Base-by-base conservation (phyloP, 1,284 basidiomycete species). In the Veloboletus limbatus region DNA sequence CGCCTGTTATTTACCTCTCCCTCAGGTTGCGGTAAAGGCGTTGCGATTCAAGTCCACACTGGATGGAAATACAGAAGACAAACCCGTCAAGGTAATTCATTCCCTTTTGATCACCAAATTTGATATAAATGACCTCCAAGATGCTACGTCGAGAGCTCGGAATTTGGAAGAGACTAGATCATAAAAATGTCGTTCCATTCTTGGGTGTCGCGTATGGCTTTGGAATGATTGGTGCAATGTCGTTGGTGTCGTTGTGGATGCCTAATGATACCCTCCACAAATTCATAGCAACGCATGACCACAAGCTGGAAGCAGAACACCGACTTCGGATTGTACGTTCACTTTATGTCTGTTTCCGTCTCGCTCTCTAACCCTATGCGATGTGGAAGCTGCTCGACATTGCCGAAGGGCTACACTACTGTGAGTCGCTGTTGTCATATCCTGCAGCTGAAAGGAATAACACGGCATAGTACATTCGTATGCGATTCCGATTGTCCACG, bases 211-310 rank as follows among this genome's bases (percentile, higher is more conserved):
- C 45, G 22, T 42, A 32, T 1, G 53, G 49, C 0, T 58, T 60
- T 26, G 57, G 57, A 11, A 45, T 50, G 43, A 1, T 7, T 11
- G 43, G 22, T 10, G 33, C 49, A 3, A 42, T 40, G 25, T 51
- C 54, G 0, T 25, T 59, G 21, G 49, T 59, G 6, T 57, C 58
- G 4, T 20, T 45, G 16, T 59, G 57, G 57, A 55, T 58, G 47
- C 38, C 30, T 2, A 56, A 58, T 17, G 54, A 28, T 2, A 43
- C 45, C 2, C 36, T 59, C 7, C 35, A 47, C 1, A 4, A 11
- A 2, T 55, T 50, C 26, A n/a, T 61, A n/a, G 8, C 21, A 4
- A 40, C 36, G n/a, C 10, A 46, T 16, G 24, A 48, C 2, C 3
- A 20, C 1, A 30, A 27, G 3, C 17, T 63, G 1, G 5, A 8